These are phyloP conservation scores for Hypomontagnella submonticulosa DNA, from an alignment of 495 filamentous ascomycete species.

Conservation along the genomic window DNA sequence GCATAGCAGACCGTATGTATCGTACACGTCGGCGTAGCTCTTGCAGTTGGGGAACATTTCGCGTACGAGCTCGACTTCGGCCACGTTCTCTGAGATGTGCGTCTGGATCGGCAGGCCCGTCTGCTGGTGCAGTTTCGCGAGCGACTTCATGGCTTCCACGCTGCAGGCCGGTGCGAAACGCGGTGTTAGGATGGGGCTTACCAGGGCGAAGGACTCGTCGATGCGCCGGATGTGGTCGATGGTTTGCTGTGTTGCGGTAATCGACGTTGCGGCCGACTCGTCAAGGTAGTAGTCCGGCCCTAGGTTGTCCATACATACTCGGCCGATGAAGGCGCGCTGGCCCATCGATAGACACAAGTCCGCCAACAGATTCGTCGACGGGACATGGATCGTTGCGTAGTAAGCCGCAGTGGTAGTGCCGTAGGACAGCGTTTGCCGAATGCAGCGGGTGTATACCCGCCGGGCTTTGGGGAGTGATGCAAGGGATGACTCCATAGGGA, in stretches of 20 bases:
- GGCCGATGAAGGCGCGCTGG: constrained; percentile 89
- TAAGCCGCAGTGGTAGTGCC: constrained; percentile 93
- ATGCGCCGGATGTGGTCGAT: constrained; percentile 74
- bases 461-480: constrained; percentile 57
- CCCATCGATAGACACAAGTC: constrained; percentile 78
- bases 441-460: constrained; percentile 76
- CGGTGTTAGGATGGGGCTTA: constrained; percentile 89
- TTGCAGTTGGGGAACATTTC: constrained; percentile 72
- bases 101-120: constrained; percentile 81
- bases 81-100: constrained; percentile 86
- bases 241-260: constrained; percentile 67
- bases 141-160: constrained; percentile 62
- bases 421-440: constrained; percentile 82
- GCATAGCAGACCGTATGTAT: constrained; percentile 73
- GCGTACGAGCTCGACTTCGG: constrained; percentile 76
- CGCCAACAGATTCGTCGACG: constrained; percentile 87
- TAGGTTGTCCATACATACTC: constrained; percentile 88
- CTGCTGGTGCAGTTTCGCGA: constrained; percentile 71
- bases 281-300: constrained; percentile 83
- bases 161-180: constrained; percentile 87
- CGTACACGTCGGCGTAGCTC: constrained; percentile 84
- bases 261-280: constrained; percentile 62
- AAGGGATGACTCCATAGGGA: constrained; percentile 85
- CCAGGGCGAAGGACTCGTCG: constrained; percentile 66
- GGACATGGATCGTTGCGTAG: constrained; percentile 86